Percentiles rank a stretch among this genome's conserved stretches.
Evolutionary conservation across 2,329 filamentous ascomycete genomes (phyloP).

Genomic region (Pseudogymnoascus sp.): DNA sequence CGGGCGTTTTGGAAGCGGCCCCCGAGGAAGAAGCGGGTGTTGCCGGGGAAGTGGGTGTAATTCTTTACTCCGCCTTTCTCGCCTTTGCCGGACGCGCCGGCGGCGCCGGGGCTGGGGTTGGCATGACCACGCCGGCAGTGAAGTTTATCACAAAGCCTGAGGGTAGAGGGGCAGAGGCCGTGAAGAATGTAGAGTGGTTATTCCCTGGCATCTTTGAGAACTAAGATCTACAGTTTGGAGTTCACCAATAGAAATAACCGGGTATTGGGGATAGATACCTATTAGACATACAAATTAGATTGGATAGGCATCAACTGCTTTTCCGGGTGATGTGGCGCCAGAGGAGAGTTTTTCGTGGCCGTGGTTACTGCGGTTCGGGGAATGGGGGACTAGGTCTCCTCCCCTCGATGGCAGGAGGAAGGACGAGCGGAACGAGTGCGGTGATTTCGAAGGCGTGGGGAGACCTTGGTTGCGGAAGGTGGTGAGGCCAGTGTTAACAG

Average conservation of each 20-base stretch:
- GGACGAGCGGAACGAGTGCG: constrained; percentile 68
- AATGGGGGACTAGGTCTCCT: constrained; percentile 40
- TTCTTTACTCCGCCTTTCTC: constrained; percentile 47
- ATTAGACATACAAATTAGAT: background rate
- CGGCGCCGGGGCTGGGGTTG: too few species aligned
- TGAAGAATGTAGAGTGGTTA: constrained; percentile 75
- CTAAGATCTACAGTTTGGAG: background rate
- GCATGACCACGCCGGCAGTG: constrained; percentile 68
- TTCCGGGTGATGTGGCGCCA: constrained; percentile 55
- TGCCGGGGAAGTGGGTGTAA: constrained; percentile 88
- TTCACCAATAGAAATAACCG: background rate
- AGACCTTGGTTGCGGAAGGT: constrained; percentile 47
- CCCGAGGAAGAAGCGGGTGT: constrained; percentile 80
- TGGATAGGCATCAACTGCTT: background rate
- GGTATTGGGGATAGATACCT: background rate
- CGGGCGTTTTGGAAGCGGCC: constrained; percentile 83
- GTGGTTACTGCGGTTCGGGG: constrained; percentile 50
- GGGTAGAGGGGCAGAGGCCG: constrained; percentile 64
- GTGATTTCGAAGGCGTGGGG: constrained; percentile 60
- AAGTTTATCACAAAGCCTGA: constrained; percentile 73
- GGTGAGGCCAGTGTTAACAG: constrained; percentile 52
- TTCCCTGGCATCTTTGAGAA: constrained; percentile 57
- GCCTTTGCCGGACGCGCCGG: constrained; percentile 18
- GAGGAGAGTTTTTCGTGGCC: constrained; percentile 82
- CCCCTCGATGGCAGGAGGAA: constrained; percentile 57